Evolutionary conservation across 2,329 filamentous ascomycete species (phyloP).

Genomic region (Aspergillus oerlinghausenensis): DNA sequence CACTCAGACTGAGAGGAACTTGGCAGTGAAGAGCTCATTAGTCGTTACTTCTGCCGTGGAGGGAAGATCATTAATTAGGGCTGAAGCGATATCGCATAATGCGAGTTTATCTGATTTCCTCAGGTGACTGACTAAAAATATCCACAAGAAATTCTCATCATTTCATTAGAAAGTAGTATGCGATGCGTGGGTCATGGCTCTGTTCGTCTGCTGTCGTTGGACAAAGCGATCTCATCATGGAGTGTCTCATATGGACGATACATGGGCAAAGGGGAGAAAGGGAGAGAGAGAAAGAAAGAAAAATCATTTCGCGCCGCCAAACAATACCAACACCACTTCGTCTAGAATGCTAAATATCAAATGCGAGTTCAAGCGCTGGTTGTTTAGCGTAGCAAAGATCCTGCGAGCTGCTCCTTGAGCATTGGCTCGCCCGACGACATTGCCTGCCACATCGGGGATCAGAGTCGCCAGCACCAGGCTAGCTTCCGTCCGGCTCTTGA

Average conservation of each 20-base stretch:
- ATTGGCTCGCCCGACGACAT: conserved; percentile 88
- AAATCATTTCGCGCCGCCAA: conserved; percentile 37
- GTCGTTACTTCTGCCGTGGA: neutral
- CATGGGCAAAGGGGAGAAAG: neutral
- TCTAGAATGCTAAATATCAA: conserved; percentile 67
- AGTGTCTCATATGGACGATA: neutral
- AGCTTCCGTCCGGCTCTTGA: conserved; percentile 77
- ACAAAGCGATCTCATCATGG: neutral
- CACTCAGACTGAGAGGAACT: neutral
- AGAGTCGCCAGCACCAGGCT: conserved; percentile 84
- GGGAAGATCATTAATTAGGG: too few species aligned
- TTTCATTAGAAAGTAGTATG: neutral
- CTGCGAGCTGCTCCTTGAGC: conserved; percentile 85
- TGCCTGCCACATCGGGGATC: conserved; percentile 84
- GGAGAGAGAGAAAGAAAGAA: neutral
- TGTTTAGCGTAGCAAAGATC: conserved; percentile 88
- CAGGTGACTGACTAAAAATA: neutral
- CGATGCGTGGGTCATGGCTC: neutral
- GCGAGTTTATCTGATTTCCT: neutral
- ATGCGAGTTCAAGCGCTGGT: conserved; percentile 75
- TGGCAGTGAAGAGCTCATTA: neutral
- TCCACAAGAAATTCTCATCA: neutral
- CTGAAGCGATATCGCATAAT: neutral
- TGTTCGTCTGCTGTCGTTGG: neutral
- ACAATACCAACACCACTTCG: conserved; percentile 63